Conservation (phyloP, 139 green algal genomes). For the Tetraselmis chui region DNA sequence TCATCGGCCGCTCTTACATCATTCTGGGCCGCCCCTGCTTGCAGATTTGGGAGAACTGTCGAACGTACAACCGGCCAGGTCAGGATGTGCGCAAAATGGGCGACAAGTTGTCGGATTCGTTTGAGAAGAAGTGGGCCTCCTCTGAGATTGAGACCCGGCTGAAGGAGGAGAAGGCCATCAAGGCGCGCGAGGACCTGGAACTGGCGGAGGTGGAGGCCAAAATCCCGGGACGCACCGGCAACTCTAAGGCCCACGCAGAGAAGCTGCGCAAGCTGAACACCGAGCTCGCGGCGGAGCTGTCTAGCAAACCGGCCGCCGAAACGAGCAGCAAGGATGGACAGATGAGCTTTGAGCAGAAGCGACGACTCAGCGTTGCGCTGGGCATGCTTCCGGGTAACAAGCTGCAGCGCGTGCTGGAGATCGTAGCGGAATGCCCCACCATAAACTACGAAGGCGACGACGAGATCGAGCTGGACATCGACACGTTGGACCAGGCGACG, state of each 20-base stretch:
- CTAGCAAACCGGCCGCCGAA: conserved; percentile 12
- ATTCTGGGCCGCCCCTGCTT: too few relatives aligned
- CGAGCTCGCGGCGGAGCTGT: neutral
- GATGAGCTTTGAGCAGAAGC: conserved; percentile 67
- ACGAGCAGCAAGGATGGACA: too few relatives aligned
- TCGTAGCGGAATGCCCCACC: conserved; percentile 35
- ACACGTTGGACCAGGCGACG: conserved; percentile 38
- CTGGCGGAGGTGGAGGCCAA: too few relatives aligned
- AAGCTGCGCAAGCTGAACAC: conserved; percentile 17
- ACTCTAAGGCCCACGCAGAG: neutral
- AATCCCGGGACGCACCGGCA: neutral
- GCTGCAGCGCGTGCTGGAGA: conserved; percentile 43
- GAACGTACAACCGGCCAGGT: conserved; percentile 41
- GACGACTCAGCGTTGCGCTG: conserved; percentile 32
- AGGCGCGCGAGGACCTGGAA: conserved; percentile 26
- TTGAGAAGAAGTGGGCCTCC: conserved; percentile 48
- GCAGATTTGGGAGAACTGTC: conserved; percentile 48
- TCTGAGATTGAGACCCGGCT: conserved; percentile 36
- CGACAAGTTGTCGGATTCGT: conserved; percentile 34
- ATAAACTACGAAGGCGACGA: conserved; percentile 32
- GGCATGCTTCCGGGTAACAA: conserved; percentile 33
- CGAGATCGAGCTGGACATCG: conserved; percentile 62
- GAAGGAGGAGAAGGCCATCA: conserved; percentile 24
- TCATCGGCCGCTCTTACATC: neutral
- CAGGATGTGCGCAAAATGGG: conserved; percentile 41